Evolutionary conservation across 163 green algal species (phyloP), one percentile per base, ranked within the genome.

Genomic region (Volvox carteri): DNA sequence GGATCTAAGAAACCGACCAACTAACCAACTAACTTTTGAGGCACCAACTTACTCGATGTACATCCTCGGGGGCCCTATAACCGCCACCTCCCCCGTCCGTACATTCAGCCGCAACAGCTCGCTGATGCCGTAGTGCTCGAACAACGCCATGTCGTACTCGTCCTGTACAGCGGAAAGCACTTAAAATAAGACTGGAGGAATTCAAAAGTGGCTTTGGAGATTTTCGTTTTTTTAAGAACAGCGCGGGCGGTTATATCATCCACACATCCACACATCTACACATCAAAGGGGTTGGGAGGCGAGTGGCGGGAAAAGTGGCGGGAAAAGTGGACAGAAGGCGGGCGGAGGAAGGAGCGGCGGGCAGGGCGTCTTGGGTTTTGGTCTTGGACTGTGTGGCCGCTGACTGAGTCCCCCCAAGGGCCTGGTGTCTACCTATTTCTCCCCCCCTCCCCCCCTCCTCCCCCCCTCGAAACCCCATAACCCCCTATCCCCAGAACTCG

Each of bases 41-140:
- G n/a, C n/a, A n/a, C n/a, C n/a, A n/a, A 89, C 92, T 91, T 72
- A 95, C 92, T 94, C 94, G 48, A 94, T 97, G 95, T 98, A 99
- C 76, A 98, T 88, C 21, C 94, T 92, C 25, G 93, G 85, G 8
- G 84, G 72, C 14, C 91, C 95, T 18, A 98, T 88, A 6, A n/a
- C 35, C 21, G 72, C 90, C 48, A 93, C 77, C 80, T 96, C 60
- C 0, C 95, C 95, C 3, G 91, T 96, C 14, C 52, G 62, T 30
- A 97, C 87, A 85, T 97, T 89, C 65, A 97, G 78, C 8, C 42
- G 74, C 19, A 98, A 86, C 35, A 99, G 84, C 88, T 98, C 88
- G 1, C 86, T 94, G 23, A 85, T 95, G 72, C 86, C 93, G 84
- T 98, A 98, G 93, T 98, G 94, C 81, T 99, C 97, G 88, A 99